Conservation (phyloP, 345 rosid species). For the Clausena lansium region DNA sequence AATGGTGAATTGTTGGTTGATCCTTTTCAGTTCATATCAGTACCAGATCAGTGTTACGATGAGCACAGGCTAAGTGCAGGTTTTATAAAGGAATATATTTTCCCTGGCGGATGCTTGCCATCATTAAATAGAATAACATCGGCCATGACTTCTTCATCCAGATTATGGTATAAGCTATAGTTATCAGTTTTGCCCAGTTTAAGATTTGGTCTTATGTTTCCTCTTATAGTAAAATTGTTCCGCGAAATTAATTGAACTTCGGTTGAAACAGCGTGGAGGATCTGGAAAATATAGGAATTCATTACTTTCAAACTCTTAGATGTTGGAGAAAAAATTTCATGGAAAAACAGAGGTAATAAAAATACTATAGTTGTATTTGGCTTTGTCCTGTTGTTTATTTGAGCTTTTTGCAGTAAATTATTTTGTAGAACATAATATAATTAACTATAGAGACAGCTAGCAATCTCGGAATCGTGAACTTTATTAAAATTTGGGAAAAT, state of each 20-base stretch:
- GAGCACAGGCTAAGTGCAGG: slow-evolving; percentile 82
- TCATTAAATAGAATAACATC: slow-evolving; percentile 72
- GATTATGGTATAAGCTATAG: slow-evolving; percentile 56
- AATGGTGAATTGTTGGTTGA: not conserved
- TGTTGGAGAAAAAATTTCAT: slow-evolving; percentile 80
- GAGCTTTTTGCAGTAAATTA: not conserved
- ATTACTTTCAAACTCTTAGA: slow-evolving; percentile 78
- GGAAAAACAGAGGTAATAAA: slow-evolving; percentile 59
- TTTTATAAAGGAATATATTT: slow-evolving; percentile 90
- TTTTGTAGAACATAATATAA: not conserved
- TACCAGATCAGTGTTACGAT: slow-evolving; percentile 81
- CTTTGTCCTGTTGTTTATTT: not conserved
- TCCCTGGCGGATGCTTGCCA: slow-evolving; percentile 91
- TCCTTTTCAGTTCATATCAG: slow-evolving; percentile 63
- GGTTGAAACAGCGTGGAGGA: slow-evolving; percentile 64
- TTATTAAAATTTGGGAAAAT: too few relatives aligned
- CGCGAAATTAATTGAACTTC: not conserved
- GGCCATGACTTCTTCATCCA: slow-evolving; percentile 72
- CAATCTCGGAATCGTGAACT: too few relatives aligned
- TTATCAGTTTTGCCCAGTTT: not conserved
- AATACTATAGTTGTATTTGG: not conserved
- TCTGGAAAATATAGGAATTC: slow-evolving; percentile 80
- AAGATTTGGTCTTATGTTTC: not conserved
- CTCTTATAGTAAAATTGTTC: not conserved
- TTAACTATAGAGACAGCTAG: too few relatives aligned